Percentiles rank a stretch among this genome's conserved stretches.
phyloP scores from a whole-genome alignment of 176 grass and related monocot species.

The Stipa capillata region DNA sequence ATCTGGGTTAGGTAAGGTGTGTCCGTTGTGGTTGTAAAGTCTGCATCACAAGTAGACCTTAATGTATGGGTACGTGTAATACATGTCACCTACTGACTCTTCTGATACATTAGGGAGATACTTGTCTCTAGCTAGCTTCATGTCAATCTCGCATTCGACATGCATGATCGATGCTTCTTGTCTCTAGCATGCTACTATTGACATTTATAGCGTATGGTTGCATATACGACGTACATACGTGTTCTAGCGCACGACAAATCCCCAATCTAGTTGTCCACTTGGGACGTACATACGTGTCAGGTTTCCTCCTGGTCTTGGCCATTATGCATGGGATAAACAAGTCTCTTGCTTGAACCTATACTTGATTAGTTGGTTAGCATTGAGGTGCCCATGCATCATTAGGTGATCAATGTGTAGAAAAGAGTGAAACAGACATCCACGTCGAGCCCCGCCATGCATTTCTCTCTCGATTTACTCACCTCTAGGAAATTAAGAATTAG shows the following conservation, averaged over 20 bases:
- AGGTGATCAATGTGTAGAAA: neutral
- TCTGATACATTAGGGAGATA: neutral
- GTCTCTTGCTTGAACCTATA: neutral
- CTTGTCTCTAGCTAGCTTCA: slow-evolving; percentile 10
- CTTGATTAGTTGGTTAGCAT: no score
- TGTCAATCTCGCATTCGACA: no score
- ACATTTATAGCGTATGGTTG: neutral
- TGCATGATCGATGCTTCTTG: no score
- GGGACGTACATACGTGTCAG: neutral
- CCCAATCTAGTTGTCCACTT: neutral
- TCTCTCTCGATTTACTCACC: neutral
- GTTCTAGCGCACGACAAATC: neutral
- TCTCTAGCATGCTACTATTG: neutral
- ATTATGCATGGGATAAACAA: slow-evolving; percentile 6
- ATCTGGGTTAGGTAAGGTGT: neutral
- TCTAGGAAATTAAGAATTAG: neutral
- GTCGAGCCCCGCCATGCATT: slow-evolving; percentile 6
- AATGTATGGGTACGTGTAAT: slow-evolving; percentile 5
- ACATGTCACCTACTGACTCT: neutral
- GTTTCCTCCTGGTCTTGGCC: neutral
- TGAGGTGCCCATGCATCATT: no score
- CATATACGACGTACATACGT: neutral
- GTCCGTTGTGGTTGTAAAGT: neutral
- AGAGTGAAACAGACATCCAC: neutral
- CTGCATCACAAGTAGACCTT: slow-evolving; percentile 2